Conservation (phyloP, 2,329 filamentous ascomycete genomes). For the Aureobasidium uvarum region DNA sequence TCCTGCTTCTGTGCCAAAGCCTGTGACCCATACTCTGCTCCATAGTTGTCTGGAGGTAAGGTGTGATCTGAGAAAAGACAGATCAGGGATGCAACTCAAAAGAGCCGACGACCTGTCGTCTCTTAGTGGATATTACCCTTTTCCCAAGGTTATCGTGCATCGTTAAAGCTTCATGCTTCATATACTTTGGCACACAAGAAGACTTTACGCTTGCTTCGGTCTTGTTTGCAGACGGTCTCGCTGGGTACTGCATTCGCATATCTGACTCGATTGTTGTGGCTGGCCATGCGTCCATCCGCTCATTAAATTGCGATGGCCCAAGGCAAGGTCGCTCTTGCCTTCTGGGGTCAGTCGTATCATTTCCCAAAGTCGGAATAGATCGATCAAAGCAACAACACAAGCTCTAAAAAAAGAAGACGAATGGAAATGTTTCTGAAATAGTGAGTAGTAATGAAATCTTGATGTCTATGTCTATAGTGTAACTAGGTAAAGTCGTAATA, state of each 20-base stretch:
- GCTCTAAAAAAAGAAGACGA: not conserved
- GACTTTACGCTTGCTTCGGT: not conserved
- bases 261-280: not conserved
- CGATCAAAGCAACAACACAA: not conserved
- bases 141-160: not conserved
- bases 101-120: not conserved
- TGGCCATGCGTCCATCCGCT: not conserved
- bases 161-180: not conserved
- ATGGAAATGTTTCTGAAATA: too few relatives aligned
- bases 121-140: not conserved
- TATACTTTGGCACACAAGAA: not conserved
- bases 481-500: not conserved
- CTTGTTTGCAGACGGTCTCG: too few relatives aligned
- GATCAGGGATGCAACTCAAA: not conserved
- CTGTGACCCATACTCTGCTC: not conserved
- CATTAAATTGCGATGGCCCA: not conserved
- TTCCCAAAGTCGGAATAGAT: too few relatives aligned
- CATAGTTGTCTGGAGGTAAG: not conserved
- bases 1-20: not conserved
- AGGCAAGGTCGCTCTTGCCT: not conserved
- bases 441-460: not conserved
- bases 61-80: not conserved
- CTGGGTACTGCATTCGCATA: too few relatives aligned
- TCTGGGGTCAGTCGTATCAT: not conserved
- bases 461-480: conserved; percentile 13